Conservation (phyloP, 768 basidiomycete genomes). For the Russula earlei region DNA sequence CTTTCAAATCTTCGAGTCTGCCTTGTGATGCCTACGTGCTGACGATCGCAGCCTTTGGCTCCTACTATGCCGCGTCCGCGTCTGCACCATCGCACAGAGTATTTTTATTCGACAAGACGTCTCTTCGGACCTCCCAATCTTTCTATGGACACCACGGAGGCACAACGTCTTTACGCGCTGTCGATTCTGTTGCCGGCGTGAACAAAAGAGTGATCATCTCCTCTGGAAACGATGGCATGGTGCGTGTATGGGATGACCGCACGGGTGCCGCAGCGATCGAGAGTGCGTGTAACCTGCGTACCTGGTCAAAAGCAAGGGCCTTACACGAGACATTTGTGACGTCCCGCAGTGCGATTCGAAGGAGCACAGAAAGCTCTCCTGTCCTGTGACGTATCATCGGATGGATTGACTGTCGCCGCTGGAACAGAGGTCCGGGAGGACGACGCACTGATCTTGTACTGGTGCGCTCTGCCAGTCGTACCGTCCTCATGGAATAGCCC, state of each 20-base stretch:
- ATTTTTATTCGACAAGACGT: constrained; percentile 53
- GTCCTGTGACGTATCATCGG: constrained; percentile 59
- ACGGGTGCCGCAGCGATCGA: constrained; percentile 41
- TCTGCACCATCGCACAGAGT: constrained; percentile 59
- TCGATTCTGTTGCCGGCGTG: constrained; percentile 34
- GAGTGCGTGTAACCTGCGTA: constrained; percentile 37
- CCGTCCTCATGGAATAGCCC: not conserved
- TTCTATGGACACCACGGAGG: constrained; percentile 50
- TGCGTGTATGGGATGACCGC: constrained; percentile 71
- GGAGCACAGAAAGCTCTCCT: constrained; percentile 40
- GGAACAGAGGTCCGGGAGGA: constrained; percentile 76
- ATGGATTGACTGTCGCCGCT: constrained; percentile 67
- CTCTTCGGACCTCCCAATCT: constrained; percentile 36
- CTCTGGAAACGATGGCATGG: constrained; percentile 60
- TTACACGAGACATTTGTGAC: constrained; percentile 25
- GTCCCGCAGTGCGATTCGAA: constrained; percentile 38
- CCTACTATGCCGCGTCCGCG: constrained; percentile 48
- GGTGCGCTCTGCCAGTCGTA: constrained; percentile 37
- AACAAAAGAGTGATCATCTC: constrained; percentile 44
- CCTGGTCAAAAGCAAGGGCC: constrained; percentile 17
- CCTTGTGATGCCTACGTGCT: constrained; percentile 50
- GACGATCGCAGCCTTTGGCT: constrained; percentile 40
- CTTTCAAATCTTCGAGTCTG: constrained; percentile 28
- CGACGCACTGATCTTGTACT: constrained; percentile 78
- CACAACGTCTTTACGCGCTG: constrained; percentile 45